Evolutionary conservation across 345 rosid species (phyloP), one percentile per base, ranked within the genome.

Genomic region (Gossypium turneri): DNA sequence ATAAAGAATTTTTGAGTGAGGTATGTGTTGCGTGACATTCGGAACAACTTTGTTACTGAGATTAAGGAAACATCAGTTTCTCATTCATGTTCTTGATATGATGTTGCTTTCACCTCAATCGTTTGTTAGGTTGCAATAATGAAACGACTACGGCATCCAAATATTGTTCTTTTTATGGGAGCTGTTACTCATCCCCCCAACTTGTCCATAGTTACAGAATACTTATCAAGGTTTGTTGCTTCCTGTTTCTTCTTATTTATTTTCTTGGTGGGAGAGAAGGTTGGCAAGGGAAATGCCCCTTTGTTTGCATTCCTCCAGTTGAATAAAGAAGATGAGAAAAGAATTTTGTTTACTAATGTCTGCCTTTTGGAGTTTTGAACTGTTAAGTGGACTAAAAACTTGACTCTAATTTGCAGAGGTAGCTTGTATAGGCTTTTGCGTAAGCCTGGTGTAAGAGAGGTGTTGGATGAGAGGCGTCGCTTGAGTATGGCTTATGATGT

Each of bases 141-240:
- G 99, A 95, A 93, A 85, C 89, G 98, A 50, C 82, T 95, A 61
- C 90, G 98, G 75, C 99, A 95, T 86, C 99, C 99, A 80, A 95
- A 95, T 77, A 95, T 95, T 78, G 99, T 93, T 84, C 97, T 95
- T 64, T 95, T 93, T 76, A 95, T 95, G 99, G 99, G 99, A 24
- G 99, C 99, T 0, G 99, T 95, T 81, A 91, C 97, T 70, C 91
- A 88, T 79, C 98, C 99, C 67, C 98, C 98, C 41, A 91, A 91
- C 80, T 85, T 95, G 85, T 93, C 99, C 67, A 95, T 95, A 76
- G 98, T 95, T 79, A 95, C 99, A 48, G 99, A 93, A 81, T 95
- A 95, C 84, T 83, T 95, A 72, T 93, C 97, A 78, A 95, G 99
- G 99, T 95, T 80, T 62, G 11, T 16, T n/a, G 4, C 44, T 58